A percentile compares a stretch with the other conserved stretches of the same genome.
These are phyloP conservation scores for Pulveroboletus ravenelii DNA, from an alignment of 768 basidiomycete species.

Conservation along the genomic window DNA sequence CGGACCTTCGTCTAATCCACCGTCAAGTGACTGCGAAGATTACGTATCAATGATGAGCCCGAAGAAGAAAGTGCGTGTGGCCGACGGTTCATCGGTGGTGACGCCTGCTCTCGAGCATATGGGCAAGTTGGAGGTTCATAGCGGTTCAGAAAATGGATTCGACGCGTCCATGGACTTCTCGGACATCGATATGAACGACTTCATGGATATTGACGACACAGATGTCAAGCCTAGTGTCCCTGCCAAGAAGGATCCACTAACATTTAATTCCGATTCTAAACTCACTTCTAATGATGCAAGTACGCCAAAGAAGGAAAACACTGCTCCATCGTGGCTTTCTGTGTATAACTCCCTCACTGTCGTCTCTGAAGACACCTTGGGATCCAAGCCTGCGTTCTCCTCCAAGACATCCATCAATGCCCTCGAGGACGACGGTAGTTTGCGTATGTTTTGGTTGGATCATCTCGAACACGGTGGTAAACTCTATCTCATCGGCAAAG, in stretches of 20 bases:
- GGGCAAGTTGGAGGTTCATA: conserved; percentile 54
- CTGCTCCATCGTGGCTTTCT: conserved; percentile 62
- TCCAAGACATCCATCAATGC: conserved; percentile 47
- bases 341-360: conserved; percentile 70
- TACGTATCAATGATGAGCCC: conserved; percentile 51
- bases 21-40: conserved; percentile 55
- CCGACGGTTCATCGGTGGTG: conserved; percentile 39
- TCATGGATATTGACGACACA: conserved; percentile 57
- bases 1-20: conserved; percentile 15
- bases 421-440: conserved; percentile 77
- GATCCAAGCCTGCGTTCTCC: conserved; percentile 35
- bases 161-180: conserved; percentile 48
- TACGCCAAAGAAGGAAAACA: conserved; percentile 41
- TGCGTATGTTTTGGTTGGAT: conserved; percentile 96
- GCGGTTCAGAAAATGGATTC: conserved; percentile 46
- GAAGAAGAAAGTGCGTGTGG: conserved; percentile 54
- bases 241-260: conserved; percentile 17
- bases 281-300: not conserved
- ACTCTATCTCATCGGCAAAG: conserved; percentile 87
- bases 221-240: conserved; percentile 39
- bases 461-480: conserved; percentile 83
- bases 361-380: conserved; percentile 55
- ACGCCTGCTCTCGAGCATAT: conserved; percentile 56
- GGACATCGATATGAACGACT: conserved; percentile 53
- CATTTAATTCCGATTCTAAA: conserved; percentile 13